Conservation (phyloP, 345 rosid genomes). For the Triadica sebifera region DNA sequence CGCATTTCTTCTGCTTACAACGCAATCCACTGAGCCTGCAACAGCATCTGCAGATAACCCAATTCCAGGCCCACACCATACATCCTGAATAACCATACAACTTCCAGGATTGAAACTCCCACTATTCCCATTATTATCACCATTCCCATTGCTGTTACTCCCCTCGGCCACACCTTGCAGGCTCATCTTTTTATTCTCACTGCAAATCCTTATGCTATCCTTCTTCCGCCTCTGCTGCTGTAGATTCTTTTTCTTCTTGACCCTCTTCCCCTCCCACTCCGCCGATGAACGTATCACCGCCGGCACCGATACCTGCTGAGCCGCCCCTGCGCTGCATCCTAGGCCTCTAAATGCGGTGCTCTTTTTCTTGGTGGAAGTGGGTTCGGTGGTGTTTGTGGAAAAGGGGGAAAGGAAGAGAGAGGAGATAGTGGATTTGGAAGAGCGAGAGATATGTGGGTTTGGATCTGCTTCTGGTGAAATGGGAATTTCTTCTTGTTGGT, state of each 20-base stretch:
- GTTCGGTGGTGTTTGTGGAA: conserved; percentile 13
- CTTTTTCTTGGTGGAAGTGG: conserved; percentile 45
- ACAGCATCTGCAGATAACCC: conserved; percentile 77
- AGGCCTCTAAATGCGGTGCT: conserved; percentile 54
- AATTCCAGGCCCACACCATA: conserved; percentile 93
- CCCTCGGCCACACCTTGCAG: no score
- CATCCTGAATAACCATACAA: conserved; percentile 65
- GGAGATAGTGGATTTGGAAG: conserved; percentile 45
- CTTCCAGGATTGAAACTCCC: conserved; percentile 24
- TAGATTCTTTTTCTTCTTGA: conserved; percentile 42
- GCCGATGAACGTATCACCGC: conserved; percentile 76
- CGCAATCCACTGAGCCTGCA: conserved; percentile 59
- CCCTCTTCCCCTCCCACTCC: conserved; percentile 64
- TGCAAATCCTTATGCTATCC: conserved; percentile 25
- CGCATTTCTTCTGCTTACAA: conserved; percentile 52
- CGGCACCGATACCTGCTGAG: conserved; percentile 82
- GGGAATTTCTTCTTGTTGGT: conserved; percentile 4
- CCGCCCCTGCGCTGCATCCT: conserved; percentile 72
- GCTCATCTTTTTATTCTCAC: conserved; percentile 18
- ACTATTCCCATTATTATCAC: no score
- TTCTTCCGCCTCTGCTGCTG: conserved; percentile 34
- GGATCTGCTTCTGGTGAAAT: conserved; percentile 37
- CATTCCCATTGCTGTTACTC: conserved; percentile 11
- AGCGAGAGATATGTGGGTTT: conserved; percentile 34
- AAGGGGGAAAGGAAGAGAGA: conserved; percentile 46